Evolutionary conservation across 306 rosid species (phyloP).

Genomic region (Begonia fuchsioides): DNA sequence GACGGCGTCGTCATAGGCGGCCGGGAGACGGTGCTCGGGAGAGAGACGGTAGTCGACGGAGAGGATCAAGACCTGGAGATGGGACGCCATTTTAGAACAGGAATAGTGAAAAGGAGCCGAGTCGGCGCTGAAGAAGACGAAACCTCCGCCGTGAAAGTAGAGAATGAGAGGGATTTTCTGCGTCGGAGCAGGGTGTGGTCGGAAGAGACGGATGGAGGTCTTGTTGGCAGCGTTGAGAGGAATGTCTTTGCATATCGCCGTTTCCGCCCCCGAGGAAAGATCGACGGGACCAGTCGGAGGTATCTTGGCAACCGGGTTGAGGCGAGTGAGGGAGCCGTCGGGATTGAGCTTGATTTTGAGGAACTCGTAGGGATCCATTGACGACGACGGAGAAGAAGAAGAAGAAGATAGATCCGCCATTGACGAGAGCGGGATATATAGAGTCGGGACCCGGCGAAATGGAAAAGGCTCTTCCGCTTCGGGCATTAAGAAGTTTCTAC

Average conservation of each 20-base stretch:
- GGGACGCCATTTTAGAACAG: constrained; percentile 17
- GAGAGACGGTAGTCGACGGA: constrained; percentile 69
- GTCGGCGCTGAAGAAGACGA: constrained; percentile 44
- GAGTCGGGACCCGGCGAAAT: neutral
- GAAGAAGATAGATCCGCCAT: constrained; percentile 24
- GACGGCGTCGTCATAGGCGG: constrained; percentile 63
- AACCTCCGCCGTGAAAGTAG: constrained; percentile 83
- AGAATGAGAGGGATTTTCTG: constrained; percentile 23
- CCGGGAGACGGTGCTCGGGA: constrained; percentile 81
- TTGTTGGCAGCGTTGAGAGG: constrained; percentile 28
- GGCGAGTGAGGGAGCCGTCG: constrained; percentile 48
- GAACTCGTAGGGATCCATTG: constrained; percentile 27
- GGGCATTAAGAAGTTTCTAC: no score
- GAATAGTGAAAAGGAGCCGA: constrained; percentile 33
- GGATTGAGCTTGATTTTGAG: constrained; percentile 37
- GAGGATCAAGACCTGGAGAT: constrained; percentile 18
- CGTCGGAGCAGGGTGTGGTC: constrained; percentile 26
- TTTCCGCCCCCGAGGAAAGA: constrained; percentile 6
- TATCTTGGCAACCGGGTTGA: constrained; percentile 6
- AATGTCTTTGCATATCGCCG: constrained; percentile 33
- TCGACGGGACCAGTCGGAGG: constrained; percentile 14
- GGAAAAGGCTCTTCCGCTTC: neutral
- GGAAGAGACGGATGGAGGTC: constrained; percentile 52
- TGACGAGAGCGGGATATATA: neutral
- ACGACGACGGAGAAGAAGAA: constrained; percentile 5